Evolutionary conservation across 495 filamentous ascomycete genomes (phyloP), one percentile per base, ranked within the genome.

Genomic region (Penicillium daleae): DNA sequence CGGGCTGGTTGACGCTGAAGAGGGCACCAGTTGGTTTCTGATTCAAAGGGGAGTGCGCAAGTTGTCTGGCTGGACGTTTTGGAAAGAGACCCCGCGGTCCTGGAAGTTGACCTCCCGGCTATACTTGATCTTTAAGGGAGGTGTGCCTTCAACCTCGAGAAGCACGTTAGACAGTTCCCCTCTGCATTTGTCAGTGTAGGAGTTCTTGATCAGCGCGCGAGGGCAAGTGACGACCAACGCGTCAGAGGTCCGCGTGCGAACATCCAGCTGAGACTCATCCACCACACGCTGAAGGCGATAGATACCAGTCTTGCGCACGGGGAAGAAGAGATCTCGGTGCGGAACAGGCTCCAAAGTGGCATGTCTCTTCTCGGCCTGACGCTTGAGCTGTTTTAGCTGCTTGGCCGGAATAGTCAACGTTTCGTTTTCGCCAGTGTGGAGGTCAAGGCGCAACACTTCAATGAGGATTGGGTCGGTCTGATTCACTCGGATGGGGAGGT

Each of bases 191-290:
- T 92, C 80, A 2, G 83, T 78, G 31, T 82, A 78, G 0, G 87
- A 80, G 9, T 85, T 82, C 42, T 85, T 87, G 42, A 97, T 85
- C 56, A 77, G 76, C 15, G 92, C 93, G 62, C 83, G 87, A 13
- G 95, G 95, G 69, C 95, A 99, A 27, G 83, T 75, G 22, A 93
- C 90, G 57, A 99, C 89, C 48, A 95, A 84, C 0, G 92, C 88
- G 67, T 91, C 87, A 15, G 89, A 91, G 10, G 77, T 80, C 39
- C 83, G 82, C 61, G 89, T 85, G 58, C 91, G 90, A 12, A 99
- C 93, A 71, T 97, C 93, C 3, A 98, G 84, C 70, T 96, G 93
- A 54, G 93, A 92, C 72, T 97, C 89, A 71, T 99, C 95, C 26
- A 96, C 82, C 9, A 97, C 92, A 61, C 87, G 89, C 42, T 88